Conservation (phyloP, 257 asterid genomes). For the Fraxinus cuspidata region DNA sequence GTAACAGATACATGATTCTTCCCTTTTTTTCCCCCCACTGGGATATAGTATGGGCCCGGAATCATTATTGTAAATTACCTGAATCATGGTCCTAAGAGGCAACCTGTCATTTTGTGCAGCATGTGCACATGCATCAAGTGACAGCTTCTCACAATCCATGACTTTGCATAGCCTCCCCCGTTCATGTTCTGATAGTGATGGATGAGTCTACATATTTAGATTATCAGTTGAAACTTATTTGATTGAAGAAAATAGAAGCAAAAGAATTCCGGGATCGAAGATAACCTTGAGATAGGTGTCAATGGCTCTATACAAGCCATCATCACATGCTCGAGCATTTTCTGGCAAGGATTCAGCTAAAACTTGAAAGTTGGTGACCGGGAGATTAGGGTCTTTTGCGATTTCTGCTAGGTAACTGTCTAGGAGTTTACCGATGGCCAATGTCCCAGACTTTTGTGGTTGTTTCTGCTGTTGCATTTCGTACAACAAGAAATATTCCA, state of each 20-base stretch:
- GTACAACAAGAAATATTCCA: slow-evolving; percentile 68
- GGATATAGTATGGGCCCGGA: not conserved
- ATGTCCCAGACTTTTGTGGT: slow-evolving; percentile 40
- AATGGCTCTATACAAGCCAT: slow-evolving; percentile 83
- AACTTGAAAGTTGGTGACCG: slow-evolving; percentile 57
- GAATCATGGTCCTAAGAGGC: slow-evolving; percentile 77
- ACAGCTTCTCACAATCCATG: slow-evolving; percentile 79
- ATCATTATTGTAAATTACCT: slow-evolving; percentile 46
- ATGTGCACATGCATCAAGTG: slow-evolving; percentile 80
- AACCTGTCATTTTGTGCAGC: slow-evolving; percentile 91
- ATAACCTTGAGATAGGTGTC: slow-evolving; percentile 80
- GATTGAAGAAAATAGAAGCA: slow-evolving; percentile 2
- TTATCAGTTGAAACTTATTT: slow-evolving; percentile 10
- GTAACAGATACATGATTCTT: not conserved
- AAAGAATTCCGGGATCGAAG: slow-evolving; percentile 3
- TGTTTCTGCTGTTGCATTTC: slow-evolving; percentile 53
- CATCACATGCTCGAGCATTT: slow-evolving; percentile 63
- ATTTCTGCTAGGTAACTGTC: slow-evolving; percentile 83
- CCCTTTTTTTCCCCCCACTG: not conserved
- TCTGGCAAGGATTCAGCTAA: slow-evolving; percentile 74
- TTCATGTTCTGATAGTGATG: slow-evolving; percentile 70
- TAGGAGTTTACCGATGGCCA: slow-evolving; percentile 64
- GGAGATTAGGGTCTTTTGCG: slow-evolving; percentile 71
- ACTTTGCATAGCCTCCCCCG: slow-evolving; percentile 73
- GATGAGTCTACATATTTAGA: slow-evolving; percentile 52